A percentile compares a stretch with the other conserved stretches of the same genome.
Evolutionary conservation across 164 flowering plant species (phyloP).

Genomic region (Malania oleifera): DNA sequence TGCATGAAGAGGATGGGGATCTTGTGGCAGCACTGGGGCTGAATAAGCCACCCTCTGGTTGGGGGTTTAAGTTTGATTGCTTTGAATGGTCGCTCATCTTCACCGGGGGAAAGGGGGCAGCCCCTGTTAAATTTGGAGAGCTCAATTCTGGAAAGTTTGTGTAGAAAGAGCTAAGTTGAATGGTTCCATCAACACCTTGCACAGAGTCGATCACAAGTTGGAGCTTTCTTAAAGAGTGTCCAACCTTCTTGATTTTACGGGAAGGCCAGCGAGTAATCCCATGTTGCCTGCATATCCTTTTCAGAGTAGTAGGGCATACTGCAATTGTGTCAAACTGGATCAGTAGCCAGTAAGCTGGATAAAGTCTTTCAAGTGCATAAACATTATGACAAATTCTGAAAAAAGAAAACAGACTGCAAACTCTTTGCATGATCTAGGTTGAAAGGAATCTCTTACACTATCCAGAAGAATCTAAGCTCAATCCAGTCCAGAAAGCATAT

Average conservation of each 20-base stretch:
- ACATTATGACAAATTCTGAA: not conserved
- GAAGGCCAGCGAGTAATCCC: constrained; percentile 91
- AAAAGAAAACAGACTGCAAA: not conserved
- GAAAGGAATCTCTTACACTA: not conserved
- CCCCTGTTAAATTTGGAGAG: constrained; percentile 42
- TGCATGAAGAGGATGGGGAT: constrained; percentile 62
- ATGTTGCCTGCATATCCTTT: constrained; percentile 88
- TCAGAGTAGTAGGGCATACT: constrained; percentile 91
- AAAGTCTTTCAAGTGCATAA: not conserved
- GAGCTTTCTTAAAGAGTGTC: constrained; percentile 71
- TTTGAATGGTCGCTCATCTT: constrained; percentile 18
- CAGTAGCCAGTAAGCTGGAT: not conserved
- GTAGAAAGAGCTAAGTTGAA: constrained; percentile 60
- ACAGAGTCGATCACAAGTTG: constrained; percentile 81
- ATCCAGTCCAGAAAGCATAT: too few relatives aligned
- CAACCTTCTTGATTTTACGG: constrained; percentile 83
- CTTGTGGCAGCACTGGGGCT: constrained; percentile 29
- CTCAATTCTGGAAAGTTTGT: constrained; percentile 59
- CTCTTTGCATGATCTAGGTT: not conserved
- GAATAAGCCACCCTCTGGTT: constrained; percentile 22
- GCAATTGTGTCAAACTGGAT: constrained; percentile 18
- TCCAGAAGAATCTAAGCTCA: not conserved
- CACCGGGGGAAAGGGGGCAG: constrained; percentile 26
- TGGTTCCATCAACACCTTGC: constrained; percentile 59
- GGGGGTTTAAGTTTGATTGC: constrained; percentile 22